Percentiles rank a stretch among this genome's conserved stretches.
phyloP scores from a whole-genome alignment of 2,329 filamentous ascomycete species.

The Ascosphaera aggregata region DNA sequence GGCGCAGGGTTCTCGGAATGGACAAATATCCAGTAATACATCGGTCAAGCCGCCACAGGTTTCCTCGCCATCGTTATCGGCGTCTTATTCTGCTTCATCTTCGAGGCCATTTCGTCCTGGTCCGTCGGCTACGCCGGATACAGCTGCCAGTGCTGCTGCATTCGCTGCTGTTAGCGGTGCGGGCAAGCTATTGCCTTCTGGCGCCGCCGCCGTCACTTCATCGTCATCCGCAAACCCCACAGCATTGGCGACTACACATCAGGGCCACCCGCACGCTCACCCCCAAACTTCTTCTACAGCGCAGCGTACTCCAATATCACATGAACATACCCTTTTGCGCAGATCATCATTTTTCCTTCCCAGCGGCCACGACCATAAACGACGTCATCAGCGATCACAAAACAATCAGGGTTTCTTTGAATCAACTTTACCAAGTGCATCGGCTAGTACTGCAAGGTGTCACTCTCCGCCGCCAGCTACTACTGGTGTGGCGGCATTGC shows the following conservation, averaged over 20 bases:
- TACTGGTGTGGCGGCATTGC: neutral
- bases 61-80: neutral
- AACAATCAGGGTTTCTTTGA: conserved; percentile 39
- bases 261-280: neutral
- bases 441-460: conserved; percentile 6
- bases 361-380: neutral
- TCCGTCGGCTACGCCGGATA: neutral
- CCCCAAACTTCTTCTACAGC: neutral
- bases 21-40: neutral
- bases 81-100: neutral
- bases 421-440: conserved; percentile 34
- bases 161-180: neutral
- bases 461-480: neutral
- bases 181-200: neutral
- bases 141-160: neutral
- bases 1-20: neutral
- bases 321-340: neutral
- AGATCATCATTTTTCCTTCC: neutral
- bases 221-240: neutral
- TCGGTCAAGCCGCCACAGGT: neutral
- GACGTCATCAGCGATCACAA: neutral
- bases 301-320: neutral
- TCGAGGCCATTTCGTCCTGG: neutral
- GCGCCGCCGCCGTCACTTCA: neutral
- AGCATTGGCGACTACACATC: neutral